Base-by-base conservation (phyloP, 768 basidiomycete species). In the Mycena polygramma region DNA sequence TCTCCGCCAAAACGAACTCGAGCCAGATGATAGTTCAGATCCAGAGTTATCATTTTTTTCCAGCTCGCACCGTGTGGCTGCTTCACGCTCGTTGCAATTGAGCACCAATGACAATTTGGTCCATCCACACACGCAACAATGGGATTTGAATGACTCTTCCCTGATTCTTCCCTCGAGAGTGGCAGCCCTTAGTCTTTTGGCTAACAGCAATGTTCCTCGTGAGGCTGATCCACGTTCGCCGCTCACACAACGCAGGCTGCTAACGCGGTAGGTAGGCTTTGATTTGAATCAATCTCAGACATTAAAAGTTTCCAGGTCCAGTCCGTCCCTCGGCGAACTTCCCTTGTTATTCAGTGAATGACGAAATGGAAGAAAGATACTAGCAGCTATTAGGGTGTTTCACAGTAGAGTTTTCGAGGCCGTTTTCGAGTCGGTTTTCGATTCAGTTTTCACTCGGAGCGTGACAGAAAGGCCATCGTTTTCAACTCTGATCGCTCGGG, bases 171-270 rank as follows among this genome's bases (percentile, higher is more conserved):
- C 58, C 17, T 46, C 63, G 5, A 17, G 11, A 20, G 26, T 66
- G 39, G 57, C 52, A 8, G 59, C 58, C 35, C 45, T 70, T 1
- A 36, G 58, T 60, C 45, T 69, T 9, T 54, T 46, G 10, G 48
- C 26, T 36, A 54, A 48, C 30, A 35, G 48, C 20, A 13, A 26
- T 49, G 39, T 70, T 37, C 46, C 64, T 11, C 46, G 37, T 24
- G 64, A 26, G 17, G 45, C 41, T 17, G 69, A 70, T 24, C 69
- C 69, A 17, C 69, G 69, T 66, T 70, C 69, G 36, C 69, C 69
- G 2, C 20, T 66, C n/a, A 55, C 30, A 20, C 49, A 41, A 17
- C 45, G 17, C 6, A n/a, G 35, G 22, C 39, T n/a, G 30, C 15
- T 54, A 19, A 36, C 45, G 19, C 45, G 20, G 69, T 65, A 53